Base-by-base conservation (phyloP, 495 filamentous ascomycete genomes). In the Acidiella bohemica region DNA sequence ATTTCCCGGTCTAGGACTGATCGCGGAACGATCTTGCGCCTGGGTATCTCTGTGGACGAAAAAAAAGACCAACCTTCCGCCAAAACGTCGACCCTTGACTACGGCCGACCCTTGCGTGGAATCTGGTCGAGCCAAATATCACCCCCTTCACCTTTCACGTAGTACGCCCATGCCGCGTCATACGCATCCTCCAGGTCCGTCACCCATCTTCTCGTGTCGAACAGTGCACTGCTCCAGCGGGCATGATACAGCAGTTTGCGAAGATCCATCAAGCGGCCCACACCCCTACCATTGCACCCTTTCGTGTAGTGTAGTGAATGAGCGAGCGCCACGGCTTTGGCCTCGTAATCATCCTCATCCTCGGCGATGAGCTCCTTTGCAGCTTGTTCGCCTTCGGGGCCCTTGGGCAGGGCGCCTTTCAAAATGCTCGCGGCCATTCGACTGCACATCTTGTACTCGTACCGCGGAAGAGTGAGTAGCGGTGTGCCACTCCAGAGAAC, bases 371-470 rank as follows among this genome's bases (percentile, higher is more conserved):
- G 68, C 33, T 90, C 85, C 34, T 62, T 55, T 4, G 76, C 76
- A 0, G 83, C 84, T 28, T 60, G 61, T n/a, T 61, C 64, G 9
- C 87, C 87, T 13, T 73, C 73, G 7, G 63, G 64, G 3, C 61
- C 63, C 47, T 74, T 76, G 0, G 92, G 87, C 6, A 96, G 64
- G 2, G 90, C 90, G 27, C 90, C 92, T 44, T 72, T 80, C 10
- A 97, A 67, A 48, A 97, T 96, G 11, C 82, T 88, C 26, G 87
- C 87, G 16, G 90, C 90, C 81, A 97, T 96, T 36, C 92, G 77
- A 29, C 84, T 92, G 60, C 92, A 96, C 90, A 99, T 99, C 65
- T 99, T 99, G 59, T 95, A 93, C 39, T 76, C 71, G 60, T 95
- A 90, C 22, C 88, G 73, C n/a, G 87, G 86, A n/a, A 87, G 68